Base-by-base conservation (phyloP, 345 rosid species). In the Cardiospermum halicacabum region DNA sequence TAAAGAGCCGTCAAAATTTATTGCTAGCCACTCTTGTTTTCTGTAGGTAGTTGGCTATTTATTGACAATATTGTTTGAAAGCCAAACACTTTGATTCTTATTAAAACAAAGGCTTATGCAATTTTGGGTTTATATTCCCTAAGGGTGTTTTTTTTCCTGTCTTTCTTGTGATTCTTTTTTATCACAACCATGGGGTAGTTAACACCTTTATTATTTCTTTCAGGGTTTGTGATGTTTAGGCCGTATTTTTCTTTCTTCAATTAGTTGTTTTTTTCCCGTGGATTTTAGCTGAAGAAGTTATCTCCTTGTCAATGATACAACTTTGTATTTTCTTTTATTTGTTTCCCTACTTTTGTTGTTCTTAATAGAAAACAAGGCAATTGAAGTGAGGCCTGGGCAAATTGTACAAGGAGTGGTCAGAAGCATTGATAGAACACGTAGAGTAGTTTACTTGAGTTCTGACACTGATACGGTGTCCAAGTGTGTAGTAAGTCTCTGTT, bases 381-480 rank as follows among this genome's bases (percentile, higher is more conserved):
- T 61, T n/a, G 81, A 76, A 56, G 65, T 82, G 55, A 85, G 81
- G 75, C 64, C 64, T 5, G 91, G 99, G 61, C 83, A 89, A 67
- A 82, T 88, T 66, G 65, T 94, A 66, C 92, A 94, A 77, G 96
- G 95, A 12, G 82, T 89, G 62, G 87, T 91, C 70, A 82, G 67
- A 67, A 82, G 75, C 55, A 76, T 90, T 30, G 99, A 94, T 78
- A 88, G 75, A 78, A 77, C 66, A 36, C 91, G 85, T 11, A 94
- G 82, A 85, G 80, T 91, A 69, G 81, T 91, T 67, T 77, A 72
- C 78, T 76, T 91, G 64, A 83, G 82, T 76, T 75, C 92, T 57
- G 87, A 87, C 61, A 80, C 81, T 21, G 95, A 86, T 55, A 60
- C 77, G 19, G 84, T 89, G 71, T 81, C 96, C 19, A 94, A 91